Evolutionary conservation across 306 rosid species (phyloP).

Genomic region (Fagus crenata): DNA sequence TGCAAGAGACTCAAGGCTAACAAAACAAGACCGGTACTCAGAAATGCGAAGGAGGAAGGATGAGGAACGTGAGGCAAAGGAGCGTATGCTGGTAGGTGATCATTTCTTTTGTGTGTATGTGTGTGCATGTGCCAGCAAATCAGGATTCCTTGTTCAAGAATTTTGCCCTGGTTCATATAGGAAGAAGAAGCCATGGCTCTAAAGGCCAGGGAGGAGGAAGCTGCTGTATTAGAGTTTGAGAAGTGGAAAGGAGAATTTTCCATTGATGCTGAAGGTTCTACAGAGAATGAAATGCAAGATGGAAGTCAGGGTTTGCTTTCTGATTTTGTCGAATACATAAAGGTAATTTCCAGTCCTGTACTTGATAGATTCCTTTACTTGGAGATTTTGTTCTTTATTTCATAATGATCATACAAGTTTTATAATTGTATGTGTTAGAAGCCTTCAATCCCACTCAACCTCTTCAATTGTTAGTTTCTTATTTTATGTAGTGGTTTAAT

Average conservation of each 20-base stretch:
- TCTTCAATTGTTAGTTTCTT: background rate
- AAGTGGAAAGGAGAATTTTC: constrained; percentile 99
- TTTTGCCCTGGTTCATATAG: constrained; percentile 43
- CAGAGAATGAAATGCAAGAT: constrained; percentile 72
- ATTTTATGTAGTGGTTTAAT: too few species aligned
- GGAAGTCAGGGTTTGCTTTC: constrained; percentile 68
- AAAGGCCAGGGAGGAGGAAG: constrained; percentile 92
- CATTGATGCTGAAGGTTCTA: constrained; percentile 88
- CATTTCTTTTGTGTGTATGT: constrained; percentile 14
- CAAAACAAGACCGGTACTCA: constrained; percentile 80
- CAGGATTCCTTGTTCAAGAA: constrained; percentile 27
- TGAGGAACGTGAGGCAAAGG: constrained; percentile 88
- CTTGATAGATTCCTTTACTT: constrained; percentile 8
- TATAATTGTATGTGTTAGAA: background rate
- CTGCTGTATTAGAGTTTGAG: constrained; percentile 91
- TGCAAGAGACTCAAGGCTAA: constrained; percentile 66
- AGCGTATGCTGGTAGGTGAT: constrained; percentile 63
- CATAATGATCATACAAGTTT: too few species aligned
- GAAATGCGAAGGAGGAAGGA: constrained; percentile 87
- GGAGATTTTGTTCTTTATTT: background rate
- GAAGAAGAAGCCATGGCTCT: constrained; percentile 92
- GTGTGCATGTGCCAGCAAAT: constrained; percentile 2
- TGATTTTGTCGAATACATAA: constrained; percentile 82
- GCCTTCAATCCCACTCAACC: background rate
- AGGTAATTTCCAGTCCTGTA: constrained; percentile 47